Conservation (phyloP, 176 grass and related monocot species). For the Areca catechu region DNA sequence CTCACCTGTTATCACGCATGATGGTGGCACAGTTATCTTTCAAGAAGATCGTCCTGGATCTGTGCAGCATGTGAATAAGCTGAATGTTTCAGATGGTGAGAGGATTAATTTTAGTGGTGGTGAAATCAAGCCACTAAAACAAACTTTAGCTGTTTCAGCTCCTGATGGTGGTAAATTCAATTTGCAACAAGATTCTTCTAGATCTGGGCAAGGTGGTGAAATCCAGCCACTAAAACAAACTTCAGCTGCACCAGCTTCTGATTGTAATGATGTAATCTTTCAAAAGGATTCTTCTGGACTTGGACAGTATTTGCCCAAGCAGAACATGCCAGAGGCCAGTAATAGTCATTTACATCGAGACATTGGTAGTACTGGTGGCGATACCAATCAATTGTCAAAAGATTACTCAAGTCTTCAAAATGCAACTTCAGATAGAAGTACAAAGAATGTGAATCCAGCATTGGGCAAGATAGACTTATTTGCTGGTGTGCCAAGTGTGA, state of each 20-base stretch:
- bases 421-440: neutral
- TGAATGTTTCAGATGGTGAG: neutral
- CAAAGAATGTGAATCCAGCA: neutral
- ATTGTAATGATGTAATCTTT: neutral
- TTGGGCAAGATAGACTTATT: neutral
- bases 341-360: too few species aligned
- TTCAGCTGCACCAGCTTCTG: neutral
- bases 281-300: neutral
- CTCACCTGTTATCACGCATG: neutral
- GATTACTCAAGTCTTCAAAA: neutral
- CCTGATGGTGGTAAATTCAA: neutral
- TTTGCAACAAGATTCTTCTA: neutral
- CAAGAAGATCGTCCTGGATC: neutral
- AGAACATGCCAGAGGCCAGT: too few species aligned
- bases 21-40: neutral
- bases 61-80: neutral
- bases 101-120: conserved; percentile 11
- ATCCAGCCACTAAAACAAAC: neutral
- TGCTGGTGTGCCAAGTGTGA: neutral
- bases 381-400: too few species aligned
- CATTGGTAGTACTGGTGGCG: too few species aligned
- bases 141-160: neutral
- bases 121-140: conserved; percentile 6
- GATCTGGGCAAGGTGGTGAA: neutral
- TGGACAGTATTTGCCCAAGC: too few species aligned